These are phyloP conservation scores for Tetracentron sinense DNA, from an alignment of 164 flowering plant genomes.

Conservation along the genomic window DNA sequence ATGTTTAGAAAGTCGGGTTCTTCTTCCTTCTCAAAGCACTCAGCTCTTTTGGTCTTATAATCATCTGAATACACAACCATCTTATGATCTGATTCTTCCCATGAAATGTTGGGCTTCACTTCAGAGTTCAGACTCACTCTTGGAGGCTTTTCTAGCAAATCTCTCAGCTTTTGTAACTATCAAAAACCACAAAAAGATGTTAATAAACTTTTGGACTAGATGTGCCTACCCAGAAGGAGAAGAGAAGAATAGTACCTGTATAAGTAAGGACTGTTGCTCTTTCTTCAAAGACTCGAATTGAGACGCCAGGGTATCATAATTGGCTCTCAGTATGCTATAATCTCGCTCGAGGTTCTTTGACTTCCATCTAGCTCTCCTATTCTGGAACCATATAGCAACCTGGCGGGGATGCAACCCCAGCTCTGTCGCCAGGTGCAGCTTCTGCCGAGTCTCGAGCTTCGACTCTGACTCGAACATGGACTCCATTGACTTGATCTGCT, in stretches of 20 bases:
- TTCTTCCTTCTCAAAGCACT: constrained; percentile 19
- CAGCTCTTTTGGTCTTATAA: constrained; percentile 19
- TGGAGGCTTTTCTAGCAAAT: constrained; percentile 22
- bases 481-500: constrained; percentile 59
- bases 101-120: constrained; percentile 13
- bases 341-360: constrained; percentile 70
- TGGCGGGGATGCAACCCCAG: constrained; percentile 73
- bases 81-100: constrained; percentile 21
- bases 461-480: constrained; percentile 57
- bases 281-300: constrained; percentile 41
- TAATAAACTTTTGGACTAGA: not conserved
- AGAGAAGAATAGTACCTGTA: constrained; percentile 35
- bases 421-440: constrained; percentile 56
- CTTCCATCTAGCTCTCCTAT: constrained; percentile 80
- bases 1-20: constrained; percentile 12
- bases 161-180: constrained; percentile 49
- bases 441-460: constrained; percentile 62
- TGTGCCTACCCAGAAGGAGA: not conserved
- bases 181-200: not conserved
- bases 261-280: constrained; percentile 48
- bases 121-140: constrained; percentile 15
- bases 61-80: constrained; percentile 13
- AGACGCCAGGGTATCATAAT: constrained; percentile 41
- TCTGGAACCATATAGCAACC: constrained; percentile 93
- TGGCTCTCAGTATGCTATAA: constrained; percentile 34